Evolutionary conservation across 306 rosid species (phyloP), one percentile per base, ranked within the genome.

Genomic region (Luffa acutangula): DNA sequence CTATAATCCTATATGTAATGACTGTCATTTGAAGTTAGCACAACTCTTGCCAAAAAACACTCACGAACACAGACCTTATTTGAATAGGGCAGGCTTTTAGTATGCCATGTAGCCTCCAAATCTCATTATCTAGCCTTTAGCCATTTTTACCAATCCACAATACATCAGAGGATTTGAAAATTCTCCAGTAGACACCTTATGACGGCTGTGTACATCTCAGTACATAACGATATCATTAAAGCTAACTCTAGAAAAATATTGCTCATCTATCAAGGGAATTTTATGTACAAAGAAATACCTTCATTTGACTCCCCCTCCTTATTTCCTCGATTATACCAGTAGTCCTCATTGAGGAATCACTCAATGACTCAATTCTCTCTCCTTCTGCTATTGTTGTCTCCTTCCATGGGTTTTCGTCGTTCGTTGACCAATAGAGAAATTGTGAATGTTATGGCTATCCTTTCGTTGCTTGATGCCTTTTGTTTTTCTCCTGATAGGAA

Each of bases 281-380:
- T 41, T 13, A 65, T 14, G 60, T 62, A 69, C 18, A 49, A 70
- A 64, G 71, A 69, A 79, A 78, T 80, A 90, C 98, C 96, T 92
- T 89, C 88, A 56, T 86, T 88, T 25, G 31, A 25, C 31, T 25
- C 31, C 31, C 31, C 31, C 31, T 25, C 31, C 31, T 25, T 25
- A 25, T 25, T 25, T 25, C 31, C 31, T 25, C 31, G 31, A 25
- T 25, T 25, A 25, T 25, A 25, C 31, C 31, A 25, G 31, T 25
- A 25, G 31, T 25, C 31, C 31, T 25, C 31, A 25, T 25, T 25
- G 31, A 25, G 31, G 31, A 25, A 25, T 25, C 31, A 25, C 31
- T 25, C 31, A 25, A 25, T 25, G 31, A 25, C 31, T 25, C 31
- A 1, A 25, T 25, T 25, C 31, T 25, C 31, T 25, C 31, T 25